phyloP scores from a whole-genome alignment of 2,329 filamentous ascomycete species.

The Epicoccum nigrum region DNA sequence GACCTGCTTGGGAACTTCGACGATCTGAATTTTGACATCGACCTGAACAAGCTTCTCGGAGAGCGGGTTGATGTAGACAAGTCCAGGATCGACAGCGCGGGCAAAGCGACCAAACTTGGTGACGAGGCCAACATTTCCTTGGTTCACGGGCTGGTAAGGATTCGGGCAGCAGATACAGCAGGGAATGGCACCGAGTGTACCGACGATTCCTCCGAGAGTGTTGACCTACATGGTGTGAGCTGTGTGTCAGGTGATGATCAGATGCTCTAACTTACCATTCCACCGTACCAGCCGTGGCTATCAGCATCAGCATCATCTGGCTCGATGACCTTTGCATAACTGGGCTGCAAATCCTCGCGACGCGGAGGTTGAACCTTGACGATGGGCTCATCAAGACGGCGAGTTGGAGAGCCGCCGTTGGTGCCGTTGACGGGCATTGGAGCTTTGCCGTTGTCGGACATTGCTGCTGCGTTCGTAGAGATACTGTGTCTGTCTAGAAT shows the following conservation, averaged over 20 bases:
- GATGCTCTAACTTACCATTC: conserved; percentile 59
- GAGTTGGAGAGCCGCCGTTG: conserved; percentile 18
- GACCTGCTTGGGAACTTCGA: conserved; percentile 92
- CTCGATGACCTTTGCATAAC: conserved; percentile 72
- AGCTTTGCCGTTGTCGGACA: conserved; percentile 51
- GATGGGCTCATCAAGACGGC: conserved; percentile 39
- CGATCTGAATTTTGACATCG: conserved; percentile 99
- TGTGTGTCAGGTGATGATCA: not conserved
- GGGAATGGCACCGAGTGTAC: conserved; percentile 82
- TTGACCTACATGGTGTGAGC: conserved; percentile 61
- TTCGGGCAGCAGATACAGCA: conserved; percentile 94
- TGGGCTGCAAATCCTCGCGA: conserved; percentile 82
- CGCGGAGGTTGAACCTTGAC: conserved; percentile 77
- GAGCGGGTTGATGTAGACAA: conserved; percentile 96
- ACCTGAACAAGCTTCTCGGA: conserved; percentile 88
- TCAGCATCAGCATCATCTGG: conserved; percentile 69
- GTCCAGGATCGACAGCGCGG: conserved; percentile 92
- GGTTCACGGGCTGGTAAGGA: conserved; percentile 88
- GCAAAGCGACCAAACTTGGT: conserved; percentile 96
- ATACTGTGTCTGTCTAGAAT: conserved; percentile 23
- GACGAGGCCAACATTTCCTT: conserved; percentile 93
- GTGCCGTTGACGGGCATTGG: conserved; percentile 27
- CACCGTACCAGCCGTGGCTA: conserved; percentile 86
- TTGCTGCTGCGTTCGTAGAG: conserved; percentile 24
- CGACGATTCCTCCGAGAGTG: conserved; percentile 73